phyloP scores from a whole-genome alignment of 176 grass and related monocot species.

The Cenchrus americanus region DNA sequence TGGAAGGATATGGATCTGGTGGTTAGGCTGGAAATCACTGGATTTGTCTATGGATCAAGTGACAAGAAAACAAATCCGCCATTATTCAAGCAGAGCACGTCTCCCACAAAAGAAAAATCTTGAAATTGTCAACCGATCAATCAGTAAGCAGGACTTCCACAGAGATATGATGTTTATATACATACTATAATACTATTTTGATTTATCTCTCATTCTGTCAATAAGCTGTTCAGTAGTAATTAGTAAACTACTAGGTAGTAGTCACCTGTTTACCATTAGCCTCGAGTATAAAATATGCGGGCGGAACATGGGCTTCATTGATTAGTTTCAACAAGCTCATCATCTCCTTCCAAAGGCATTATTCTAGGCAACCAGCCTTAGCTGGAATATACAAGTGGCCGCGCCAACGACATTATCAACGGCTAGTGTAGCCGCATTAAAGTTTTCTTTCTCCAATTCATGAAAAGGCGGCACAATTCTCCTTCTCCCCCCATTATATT shows the following conservation, averaged over 20 bases:
- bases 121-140: neutral
- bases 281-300: slow-evolving; percentile 28
- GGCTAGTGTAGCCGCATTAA: slow-evolving; percentile 2
- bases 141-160: neutral
- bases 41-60: slow-evolving; percentile 19
- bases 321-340: slow-evolving; percentile 54
- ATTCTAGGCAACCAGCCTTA: slow-evolving; percentile 43
- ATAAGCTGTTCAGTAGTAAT: neutral
- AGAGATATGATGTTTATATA: neutral
- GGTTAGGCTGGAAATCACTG: slow-evolving; percentile 13
- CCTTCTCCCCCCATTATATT: neutral
- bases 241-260: neutral
- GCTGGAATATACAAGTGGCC: slow-evolving; percentile 37
- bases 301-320: slow-evolving; percentile 35
- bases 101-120: neutral
- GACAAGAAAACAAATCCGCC: neutral
- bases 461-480: neutral
- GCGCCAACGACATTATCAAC: slow-evolving; percentile 17
- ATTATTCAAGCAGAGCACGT: neutral
- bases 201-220: neutral
- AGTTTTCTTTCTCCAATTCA: neutral
- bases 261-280: neutral
- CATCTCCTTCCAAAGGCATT: slow-evolving; percentile 30
- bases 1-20: slow-evolving; percentile 7
- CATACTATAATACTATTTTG: neutral